Evolutionary conservation across 1,139 yeast species (phyloP).

Genomic region (Geotrichum aggregatum): DNA sequence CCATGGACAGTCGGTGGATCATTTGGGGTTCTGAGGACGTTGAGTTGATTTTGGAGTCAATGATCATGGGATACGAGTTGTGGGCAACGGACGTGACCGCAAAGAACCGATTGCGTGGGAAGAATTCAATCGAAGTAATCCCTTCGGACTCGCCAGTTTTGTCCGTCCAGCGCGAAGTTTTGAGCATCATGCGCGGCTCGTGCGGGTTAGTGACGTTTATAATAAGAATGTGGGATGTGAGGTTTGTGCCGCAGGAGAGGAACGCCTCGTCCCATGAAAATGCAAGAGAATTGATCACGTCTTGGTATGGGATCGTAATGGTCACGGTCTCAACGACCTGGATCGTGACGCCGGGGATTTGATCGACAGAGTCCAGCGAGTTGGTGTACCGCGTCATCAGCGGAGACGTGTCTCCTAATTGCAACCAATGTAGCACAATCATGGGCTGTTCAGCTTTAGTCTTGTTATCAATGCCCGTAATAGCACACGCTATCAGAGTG

Average conservation of each 20-base stretch:
- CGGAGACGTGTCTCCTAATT: conserved; percentile 20
- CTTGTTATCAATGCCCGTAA: conserved; percentile 70
- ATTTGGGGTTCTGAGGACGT: conserved; percentile 39
- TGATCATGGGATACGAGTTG: conserved; percentile 52
- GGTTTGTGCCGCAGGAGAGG: conserved; percentile 74
- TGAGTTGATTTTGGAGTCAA: conserved; percentile 49
- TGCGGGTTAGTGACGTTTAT: conserved; percentile 61
- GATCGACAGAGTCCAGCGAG: background rate
- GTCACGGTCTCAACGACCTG: conserved; percentile 53
- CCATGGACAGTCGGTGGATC: conserved; percentile 29
- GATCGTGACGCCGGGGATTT: conserved; percentile 11
- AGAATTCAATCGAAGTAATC: conserved; percentile 74
- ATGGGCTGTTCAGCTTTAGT: conserved; percentile 77
- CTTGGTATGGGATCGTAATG: conserved; percentile 78
- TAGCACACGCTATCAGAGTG: conserved; percentile 68
- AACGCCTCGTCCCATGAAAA: conserved; percentile 70
- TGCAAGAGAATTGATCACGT: conserved; percentile 69
- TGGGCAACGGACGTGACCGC: conserved; percentile 58
- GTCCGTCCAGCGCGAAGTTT: conserved; percentile 56
- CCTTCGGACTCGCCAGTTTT: conserved; percentile 71
- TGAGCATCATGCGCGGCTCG: conserved; percentile 69
- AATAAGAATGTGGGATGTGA: conserved; percentile 74
- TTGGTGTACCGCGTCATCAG: conserved; percentile 12
- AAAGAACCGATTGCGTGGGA: conserved; percentile 54
- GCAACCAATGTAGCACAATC: conserved; percentile 56